Percentiles rank a stretch among this genome's conserved stretches.
phyloP scores from a whole-genome alignment of 2,329 filamentous ascomycete species.

The Chaetomium strumarium region DNA sequence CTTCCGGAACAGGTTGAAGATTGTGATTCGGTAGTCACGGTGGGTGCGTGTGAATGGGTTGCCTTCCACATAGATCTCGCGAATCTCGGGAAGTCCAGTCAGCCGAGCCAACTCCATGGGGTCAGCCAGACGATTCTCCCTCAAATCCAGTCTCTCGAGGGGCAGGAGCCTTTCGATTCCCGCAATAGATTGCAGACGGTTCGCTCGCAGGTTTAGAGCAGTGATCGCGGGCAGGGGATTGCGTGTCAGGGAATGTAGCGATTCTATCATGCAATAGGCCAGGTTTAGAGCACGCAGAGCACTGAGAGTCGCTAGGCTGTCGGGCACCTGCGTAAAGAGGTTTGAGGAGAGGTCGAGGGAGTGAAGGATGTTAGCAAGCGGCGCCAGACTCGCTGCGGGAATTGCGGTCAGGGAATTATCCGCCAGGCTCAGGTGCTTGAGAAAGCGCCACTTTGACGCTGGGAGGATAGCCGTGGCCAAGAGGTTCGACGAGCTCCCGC shows the following conservation, averaged over 20 bases:
- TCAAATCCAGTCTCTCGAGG: conserved; percentile 80
- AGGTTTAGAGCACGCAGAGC: conserved; percentile 88
- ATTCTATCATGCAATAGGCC: conserved; percentile 96
- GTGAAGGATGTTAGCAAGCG: conserved; percentile 80
- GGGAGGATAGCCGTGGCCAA: conserved; percentile 67
- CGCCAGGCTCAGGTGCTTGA: conserved; percentile 84
- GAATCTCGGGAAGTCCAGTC: conserved; percentile 84
- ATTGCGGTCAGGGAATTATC: conserved; percentile 87
- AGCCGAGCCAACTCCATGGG: conserved; percentile 84
- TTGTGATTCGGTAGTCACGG: conserved; percentile 75
- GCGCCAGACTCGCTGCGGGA: conserved; percentile 66
- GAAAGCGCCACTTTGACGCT: conserved; percentile 86
- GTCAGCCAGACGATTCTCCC: conserved; percentile 87
- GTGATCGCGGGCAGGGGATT: conserved; percentile 90
- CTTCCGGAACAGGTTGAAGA: conserved; percentile 92
- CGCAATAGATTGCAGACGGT: conserved; percentile 78
- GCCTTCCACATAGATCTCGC: conserved; percentile 85
- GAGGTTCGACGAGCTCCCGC: conserved; percentile 75
- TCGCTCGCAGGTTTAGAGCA: conserved; percentile 83
- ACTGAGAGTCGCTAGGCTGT: conserved; percentile 78
- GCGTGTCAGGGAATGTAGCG: conserved; percentile 76
- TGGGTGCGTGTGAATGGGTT: conserved; percentile 91
- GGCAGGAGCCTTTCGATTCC: conserved; percentile 86
- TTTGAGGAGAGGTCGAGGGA: conserved; percentile 92
- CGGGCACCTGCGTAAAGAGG: conserved; percentile 88